Evolutionary conservation across 1,139 yeast genomes (phyloP).

Genomic region (Candida frijolesensis): DNA sequence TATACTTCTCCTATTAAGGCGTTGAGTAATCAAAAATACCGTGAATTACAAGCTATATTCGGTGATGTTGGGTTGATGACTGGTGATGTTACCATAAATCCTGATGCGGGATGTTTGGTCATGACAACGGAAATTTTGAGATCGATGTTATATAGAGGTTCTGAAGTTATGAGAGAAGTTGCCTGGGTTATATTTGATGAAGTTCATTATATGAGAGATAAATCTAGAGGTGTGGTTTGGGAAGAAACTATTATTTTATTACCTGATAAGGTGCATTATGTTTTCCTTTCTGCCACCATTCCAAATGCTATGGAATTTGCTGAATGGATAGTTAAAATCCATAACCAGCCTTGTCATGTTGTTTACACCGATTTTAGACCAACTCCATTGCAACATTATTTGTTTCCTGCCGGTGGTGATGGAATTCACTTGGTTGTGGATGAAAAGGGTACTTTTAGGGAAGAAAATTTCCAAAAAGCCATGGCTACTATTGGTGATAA

Average conservation of each 20-base stretch:
- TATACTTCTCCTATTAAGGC: slow-evolving; percentile 98
- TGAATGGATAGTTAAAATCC: slow-evolving; percentile 96
- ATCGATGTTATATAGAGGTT: slow-evolving; percentile 90
- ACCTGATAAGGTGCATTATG: slow-evolving; percentile 92
- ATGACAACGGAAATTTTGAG: slow-evolving; percentile 97
- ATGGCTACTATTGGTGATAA: slow-evolving; percentile 90
- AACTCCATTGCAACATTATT: slow-evolving; percentile 94
- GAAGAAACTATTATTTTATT: slow-evolving; percentile 95
- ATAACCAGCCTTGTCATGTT: slow-evolving; percentile 95
- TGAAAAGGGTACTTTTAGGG: slow-evolving; percentile 93
- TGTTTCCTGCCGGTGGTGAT: slow-evolving; percentile 96
- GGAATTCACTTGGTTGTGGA: slow-evolving; percentile 98
- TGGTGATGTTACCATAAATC: slow-evolving; percentile 96
- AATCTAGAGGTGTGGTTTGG: slow-evolving; percentile 99
- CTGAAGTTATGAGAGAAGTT: slow-evolving; percentile 94
- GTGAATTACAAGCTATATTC: slow-evolving; percentile 89
- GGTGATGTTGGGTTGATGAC: slow-evolving; percentile 98
- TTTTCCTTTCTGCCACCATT: slow-evolving; percentile 90
- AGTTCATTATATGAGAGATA: slow-evolving; percentile 94
- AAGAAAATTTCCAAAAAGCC: slow-evolving; percentile 96
- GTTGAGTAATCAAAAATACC: slow-evolving; percentile 90
- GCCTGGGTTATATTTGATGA: slow-evolving; percentile 97
- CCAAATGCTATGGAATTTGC: slow-evolving; percentile 99
- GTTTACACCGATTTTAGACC: slow-evolving; percentile 99
- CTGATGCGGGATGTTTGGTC: slow-evolving; percentile 94